phyloP scores from a whole-genome alignment of 257 asterid genomes.

The Solanum rostratum region DNA sequence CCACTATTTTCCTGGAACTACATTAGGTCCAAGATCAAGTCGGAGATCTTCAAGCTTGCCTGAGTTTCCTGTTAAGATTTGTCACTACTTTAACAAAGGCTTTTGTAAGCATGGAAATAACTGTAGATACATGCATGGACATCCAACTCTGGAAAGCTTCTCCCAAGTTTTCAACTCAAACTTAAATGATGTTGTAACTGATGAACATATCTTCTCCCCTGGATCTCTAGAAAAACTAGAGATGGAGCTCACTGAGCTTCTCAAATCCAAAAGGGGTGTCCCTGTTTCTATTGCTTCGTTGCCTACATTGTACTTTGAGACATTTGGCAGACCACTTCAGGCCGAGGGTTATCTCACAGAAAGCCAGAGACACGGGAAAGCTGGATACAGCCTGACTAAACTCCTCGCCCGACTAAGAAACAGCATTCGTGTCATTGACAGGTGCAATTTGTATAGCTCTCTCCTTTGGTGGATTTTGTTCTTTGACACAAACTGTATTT shows the following conservation, averaged over 20 bases:
- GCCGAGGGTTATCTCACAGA: constrained; percentile 88
- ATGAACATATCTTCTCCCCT: constrained; percentile 42
- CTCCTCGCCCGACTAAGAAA: constrained; percentile 65
- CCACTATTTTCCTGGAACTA: constrained; percentile 22
- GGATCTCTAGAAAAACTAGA: constrained; percentile 62
- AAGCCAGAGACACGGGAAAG: constrained; percentile 85
- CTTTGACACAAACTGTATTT: neutral
- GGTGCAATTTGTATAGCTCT: constrained; percentile 20
- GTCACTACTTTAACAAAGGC: constrained; percentile 73
- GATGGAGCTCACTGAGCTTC: constrained; percentile 54
- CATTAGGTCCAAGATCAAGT: constrained; percentile 21
- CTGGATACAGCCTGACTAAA: constrained; percentile 77
- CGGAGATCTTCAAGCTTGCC: constrained; percentile 21
- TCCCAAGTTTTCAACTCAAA: constrained; percentile 26
- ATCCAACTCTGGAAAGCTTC: constrained; percentile 26
- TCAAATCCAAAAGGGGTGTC: constrained; percentile 54
- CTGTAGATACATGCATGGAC: constrained; percentile 66
- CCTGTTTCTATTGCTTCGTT: constrained; percentile 82
- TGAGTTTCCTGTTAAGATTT: constrained; percentile 48
- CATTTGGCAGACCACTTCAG: constrained; percentile 58
- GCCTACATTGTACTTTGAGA: constrained; percentile 72
- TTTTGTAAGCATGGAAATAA: constrained; percentile 79
- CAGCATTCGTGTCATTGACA: constrained; percentile 61
- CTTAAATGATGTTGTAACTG: constrained; percentile 25
- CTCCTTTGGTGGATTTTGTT: neutral